These are phyloP conservation scores for Termitomyces sp. DNA, from an alignment of 768 basidiomycete species.

Conservation along the genomic window DNA sequence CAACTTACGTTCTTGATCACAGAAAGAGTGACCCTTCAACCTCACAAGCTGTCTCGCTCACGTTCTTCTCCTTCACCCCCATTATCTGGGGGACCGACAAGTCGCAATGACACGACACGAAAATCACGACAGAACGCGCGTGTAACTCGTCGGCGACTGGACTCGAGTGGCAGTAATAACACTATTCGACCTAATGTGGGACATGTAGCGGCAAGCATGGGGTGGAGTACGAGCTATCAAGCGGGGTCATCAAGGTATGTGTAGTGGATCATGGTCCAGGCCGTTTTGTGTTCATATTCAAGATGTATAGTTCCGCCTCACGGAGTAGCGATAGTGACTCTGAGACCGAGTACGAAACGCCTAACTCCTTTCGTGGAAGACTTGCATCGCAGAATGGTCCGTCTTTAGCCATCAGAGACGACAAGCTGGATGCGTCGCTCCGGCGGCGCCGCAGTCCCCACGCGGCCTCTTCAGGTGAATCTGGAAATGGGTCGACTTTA, in stretches of 20 bases:
- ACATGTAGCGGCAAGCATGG: constrained; percentile 31
- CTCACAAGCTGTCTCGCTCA: constrained; percentile 71
- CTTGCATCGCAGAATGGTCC: constrained; percentile 25
- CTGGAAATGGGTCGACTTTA: constrained; percentile 25
- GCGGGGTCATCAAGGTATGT: constrained; percentile 76
- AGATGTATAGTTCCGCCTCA: constrained; percentile 39
- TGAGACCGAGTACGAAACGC: constrained; percentile 50
- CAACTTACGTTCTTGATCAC: background rate
- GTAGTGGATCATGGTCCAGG: background rate
- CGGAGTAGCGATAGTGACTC: constrained; percentile 46
- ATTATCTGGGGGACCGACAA: constrained; percentile 43
- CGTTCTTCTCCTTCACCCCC: constrained; percentile 74
- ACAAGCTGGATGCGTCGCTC: constrained; percentile 21
- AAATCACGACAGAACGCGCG: constrained; percentile 29
- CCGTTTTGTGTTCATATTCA: background rate
- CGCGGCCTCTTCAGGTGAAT: constrained; percentile 34
- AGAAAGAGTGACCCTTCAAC: constrained; percentile 5
- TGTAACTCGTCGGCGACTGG: constrained; percentile 28
- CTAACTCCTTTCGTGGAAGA: constrained; percentile 37
- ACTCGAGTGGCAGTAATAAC: constrained; percentile 21
- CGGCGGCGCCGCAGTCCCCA: constrained; percentile 25
- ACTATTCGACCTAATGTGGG: constrained; percentile 17
- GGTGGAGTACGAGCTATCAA: constrained; percentile 85
- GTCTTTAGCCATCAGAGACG: constrained; percentile 16
- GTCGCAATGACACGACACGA: constrained; percentile 42